Evolutionary conservation across 768 basidiomycete genomes (phyloP), one percentile per base, ranked within the genome.

Genomic region (Rhizopogon rudus): DNA sequence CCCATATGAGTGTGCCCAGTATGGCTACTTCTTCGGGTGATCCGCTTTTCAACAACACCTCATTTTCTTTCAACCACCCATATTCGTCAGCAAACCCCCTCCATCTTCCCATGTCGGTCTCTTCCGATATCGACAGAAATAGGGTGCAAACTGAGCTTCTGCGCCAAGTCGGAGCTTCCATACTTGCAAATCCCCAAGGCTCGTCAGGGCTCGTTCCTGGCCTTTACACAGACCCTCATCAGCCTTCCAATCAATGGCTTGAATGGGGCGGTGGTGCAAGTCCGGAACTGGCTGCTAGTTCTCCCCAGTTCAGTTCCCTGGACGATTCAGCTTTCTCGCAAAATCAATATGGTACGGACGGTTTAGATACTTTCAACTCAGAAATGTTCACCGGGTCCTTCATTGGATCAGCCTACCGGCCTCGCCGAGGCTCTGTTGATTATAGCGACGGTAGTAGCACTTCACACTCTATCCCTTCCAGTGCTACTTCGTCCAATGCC

Each of bases 401-500:
- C 54, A 53, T 70, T 17, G 66, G 66, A 9, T 61, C 66, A 29
- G 60, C 52, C 3, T 70, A 66, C 40, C 68, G 70, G 13, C 65
- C 63, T 56, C 61, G 76, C 56, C 62, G 65, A 25, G 54, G 60
- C 22, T 77, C 75, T 5, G 51, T 72, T 22, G 73, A 76, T 40
- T 67, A 70, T 43, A 76, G 75, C 53, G 79, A 80, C 42, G 77
- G 75, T 29, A 73, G 75, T 20, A 77, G 75, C 57, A 67, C 71
- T 3, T 73, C 73, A 22, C 73, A 72, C 6, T 80, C 78, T 1
- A 70, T 77, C 2, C 75, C 77, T n/a, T 80, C 81, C 9, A 81
- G 81, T 43, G 81, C 83, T 10, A 59, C 77, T 8, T 82, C 81
- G 8, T 82, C 81, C 6, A 75, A 61, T 29, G 71, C 76, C 9